Conservation (phyloP, 495 filamentous ascomycete genomes). For the Penicillium dipodomyicola region DNA sequence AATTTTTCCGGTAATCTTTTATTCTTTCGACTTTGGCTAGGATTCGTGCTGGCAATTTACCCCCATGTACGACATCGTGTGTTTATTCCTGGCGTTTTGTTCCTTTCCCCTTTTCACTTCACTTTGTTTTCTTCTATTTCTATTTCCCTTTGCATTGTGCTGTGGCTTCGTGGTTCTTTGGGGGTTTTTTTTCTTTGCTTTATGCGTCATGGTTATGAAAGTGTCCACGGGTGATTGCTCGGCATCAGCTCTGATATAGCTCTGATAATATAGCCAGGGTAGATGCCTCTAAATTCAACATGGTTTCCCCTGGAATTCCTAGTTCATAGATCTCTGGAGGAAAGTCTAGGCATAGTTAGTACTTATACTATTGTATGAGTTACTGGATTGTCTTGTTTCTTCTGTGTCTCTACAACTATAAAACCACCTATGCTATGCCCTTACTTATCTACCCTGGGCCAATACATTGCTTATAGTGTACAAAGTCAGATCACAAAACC, state of each 20-base stretch:
- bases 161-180: constrained; percentile 7
- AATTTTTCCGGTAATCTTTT: constrained; percentile 1
- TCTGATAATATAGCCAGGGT: constrained; percentile 1
- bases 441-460: background rate
- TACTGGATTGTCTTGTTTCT: background rate
- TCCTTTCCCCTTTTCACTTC: constrained; percentile 1
- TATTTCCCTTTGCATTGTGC: constrained; percentile 4
- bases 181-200: background rate
- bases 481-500: background rate
- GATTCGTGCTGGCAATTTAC: constrained; percentile 11
- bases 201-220: constrained; percentile 18
- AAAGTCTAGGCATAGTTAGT: background rate
- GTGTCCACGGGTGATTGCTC: constrained; percentile 5
- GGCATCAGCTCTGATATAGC: constrained; percentile 5
- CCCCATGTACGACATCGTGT: constrained; percentile 6
- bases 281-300: constrained; percentile 22
- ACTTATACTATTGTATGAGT: background rate
- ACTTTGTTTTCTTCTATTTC: background rate
- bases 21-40: constrained; percentile 3
- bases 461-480: background rate
- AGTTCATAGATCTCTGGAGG: background rate
- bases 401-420: background rate
- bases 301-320: background rate
- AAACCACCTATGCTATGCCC: background rate
- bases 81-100: constrained; percentile 13